A percentile compares a stretch with the other conserved stretches of the same genome.
phyloP scores from a whole-genome alignment of 768 basidiomycete genomes.

The Kwoniella pini region DNA sequence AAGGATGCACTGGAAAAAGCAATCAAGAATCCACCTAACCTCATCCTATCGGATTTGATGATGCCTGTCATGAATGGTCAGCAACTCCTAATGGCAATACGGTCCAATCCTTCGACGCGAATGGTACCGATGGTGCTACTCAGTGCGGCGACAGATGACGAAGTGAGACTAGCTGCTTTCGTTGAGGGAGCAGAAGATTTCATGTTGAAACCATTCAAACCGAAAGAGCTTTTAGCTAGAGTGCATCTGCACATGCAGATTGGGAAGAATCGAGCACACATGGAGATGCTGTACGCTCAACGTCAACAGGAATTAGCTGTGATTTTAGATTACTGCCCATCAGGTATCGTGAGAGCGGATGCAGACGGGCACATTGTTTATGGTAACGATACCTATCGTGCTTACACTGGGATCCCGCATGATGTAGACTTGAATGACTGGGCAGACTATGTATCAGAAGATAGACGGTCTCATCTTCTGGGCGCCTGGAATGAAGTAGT shows the following conservation, averaged over 20 bases:
- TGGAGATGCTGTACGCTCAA: constrained; percentile 30
- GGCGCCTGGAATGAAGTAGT: constrained; percentile 23
- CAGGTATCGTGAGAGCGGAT: constrained; percentile 29
- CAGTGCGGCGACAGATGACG: constrained; percentile 51
- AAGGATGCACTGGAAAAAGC: constrained; percentile 39
- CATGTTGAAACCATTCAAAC: constrained; percentile 54
- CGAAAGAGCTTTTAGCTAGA: constrained; percentile 53
- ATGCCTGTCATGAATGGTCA: constrained; percentile 49
- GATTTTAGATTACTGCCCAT: constrained; percentile 31
- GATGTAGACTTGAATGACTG: constrained; percentile 22
- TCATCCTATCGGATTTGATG: constrained; percentile 54
- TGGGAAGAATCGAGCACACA: constrained; percentile 46
- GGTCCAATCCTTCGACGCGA: constrained; percentile 26
- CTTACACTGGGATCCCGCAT: constrained; percentile 3
- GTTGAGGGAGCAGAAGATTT: constrained; percentile 53
- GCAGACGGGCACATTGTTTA: constrained; percentile 24
- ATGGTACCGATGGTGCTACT: constrained; percentile 51
- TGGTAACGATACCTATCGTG: constrained; percentile 19
- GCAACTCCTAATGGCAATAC: constrained; percentile 30
- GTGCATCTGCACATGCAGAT: constrained; percentile 55
- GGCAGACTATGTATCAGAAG: constrained; percentile 14
- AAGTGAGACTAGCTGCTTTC: constrained; percentile 44
- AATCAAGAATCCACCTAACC: constrained; percentile 26
- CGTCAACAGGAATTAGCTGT: constrained; percentile 30
- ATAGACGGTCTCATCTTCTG: constrained; percentile 9